Conservation (phyloP, 2,329 filamentous ascomycete genomes). For the Paramyrothecium roridum region DNA sequence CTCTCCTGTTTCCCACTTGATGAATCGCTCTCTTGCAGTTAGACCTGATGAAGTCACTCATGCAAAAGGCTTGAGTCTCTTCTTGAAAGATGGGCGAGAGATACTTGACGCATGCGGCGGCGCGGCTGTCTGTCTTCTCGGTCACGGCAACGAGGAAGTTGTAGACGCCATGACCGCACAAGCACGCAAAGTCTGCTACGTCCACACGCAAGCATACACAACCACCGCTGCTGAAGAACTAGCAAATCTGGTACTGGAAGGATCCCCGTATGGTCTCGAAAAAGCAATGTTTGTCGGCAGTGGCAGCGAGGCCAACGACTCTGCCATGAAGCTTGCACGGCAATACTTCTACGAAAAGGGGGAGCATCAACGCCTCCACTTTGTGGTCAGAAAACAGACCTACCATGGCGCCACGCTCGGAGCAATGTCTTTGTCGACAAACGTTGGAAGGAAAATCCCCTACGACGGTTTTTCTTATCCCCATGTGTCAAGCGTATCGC, state of each 20-base stretch:
- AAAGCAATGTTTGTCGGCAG: conserved; percentile 20
- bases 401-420: conserved; percentile 49
- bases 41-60: not conserved
- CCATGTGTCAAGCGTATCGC: conserved; percentile 14
- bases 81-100: conserved; percentile 36
- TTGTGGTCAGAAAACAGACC: conserved; percentile 36
- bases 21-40: not conserved
- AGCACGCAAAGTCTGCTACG: conserved; percentile 32
- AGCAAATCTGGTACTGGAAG: not conserved
- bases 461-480: conserved; percentile 11
- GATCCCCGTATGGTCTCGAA: conserved; percentile 5
- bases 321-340: conserved; percentile 42
- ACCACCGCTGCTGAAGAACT: no score
- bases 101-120: conserved; percentile 69
- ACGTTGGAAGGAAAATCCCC: conserved; percentile 8
- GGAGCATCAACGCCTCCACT: conserved; percentile 10
- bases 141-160: conserved; percentile 56
- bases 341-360: conserved; percentile 41
- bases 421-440: conserved; percentile 31
- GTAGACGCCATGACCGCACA: conserved; percentile 53
- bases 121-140: conserved; percentile 62
- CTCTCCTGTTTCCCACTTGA: not conserved
- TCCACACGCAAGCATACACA: conserved; percentile 7
- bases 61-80: conserved; percentile 9
- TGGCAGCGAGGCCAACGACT: conserved; percentile 37